These are phyloP conservation scores for Aspergillus caelatus DNA, from an alignment of 2,329 filamentous ascomycete species.

Conservation along the genomic window DNA sequence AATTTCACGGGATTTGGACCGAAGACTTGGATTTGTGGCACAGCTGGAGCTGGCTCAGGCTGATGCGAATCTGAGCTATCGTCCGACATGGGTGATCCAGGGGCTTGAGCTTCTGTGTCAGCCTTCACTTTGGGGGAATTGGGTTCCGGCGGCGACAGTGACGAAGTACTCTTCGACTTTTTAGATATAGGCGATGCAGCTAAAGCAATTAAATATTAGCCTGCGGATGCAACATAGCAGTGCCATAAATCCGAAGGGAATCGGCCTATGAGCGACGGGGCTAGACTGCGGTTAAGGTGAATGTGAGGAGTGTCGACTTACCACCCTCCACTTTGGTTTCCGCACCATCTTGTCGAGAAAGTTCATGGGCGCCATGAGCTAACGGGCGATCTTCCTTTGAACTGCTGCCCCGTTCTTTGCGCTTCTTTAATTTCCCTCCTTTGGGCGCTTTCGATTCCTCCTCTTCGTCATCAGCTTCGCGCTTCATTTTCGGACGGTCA, in stretches of 20 bases:
- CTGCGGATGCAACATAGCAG: background rate
- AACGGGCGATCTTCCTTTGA: slow-evolving; percentile 63
- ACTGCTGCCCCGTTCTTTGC: slow-evolving; percentile 66
- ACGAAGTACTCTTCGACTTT: slow-evolving; percentile 41
- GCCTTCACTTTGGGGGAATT: slow-evolving; percentile 46
- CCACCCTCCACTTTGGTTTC: slow-evolving; percentile 61
- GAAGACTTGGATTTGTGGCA: slow-evolving; percentile 81
- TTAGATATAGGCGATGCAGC: slow-evolving; percentile 43
- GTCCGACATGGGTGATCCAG: slow-evolving; percentile 65
- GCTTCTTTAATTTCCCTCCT: slow-evolving; percentile 72
- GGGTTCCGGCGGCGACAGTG: slow-evolving; percentile 45
- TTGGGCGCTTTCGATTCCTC: slow-evolving; percentile 53
- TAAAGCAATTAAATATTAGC: slow-evolving; percentile 7
- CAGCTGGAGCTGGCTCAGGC: slow-evolving; percentile 61
- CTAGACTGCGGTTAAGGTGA: background rate
- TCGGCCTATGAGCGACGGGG: background rate
- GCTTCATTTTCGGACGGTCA: slow-evolving; percentile 51
- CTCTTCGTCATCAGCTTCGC: slow-evolving; percentile 49
- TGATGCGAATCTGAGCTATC: slow-evolving; percentile 61
- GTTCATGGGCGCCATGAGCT: slow-evolving; percentile 64
- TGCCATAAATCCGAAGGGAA: background rate
- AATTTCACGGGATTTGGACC: slow-evolving; percentile 91
- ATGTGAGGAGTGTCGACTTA: slow-evolving; percentile 25
- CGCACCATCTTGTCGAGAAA: slow-evolving; percentile 66
- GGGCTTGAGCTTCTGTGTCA: slow-evolving; percentile 60